Conservation (phyloP, 176 grass and related monocot species). For the Bolboschoenus planiculmis region DNA sequence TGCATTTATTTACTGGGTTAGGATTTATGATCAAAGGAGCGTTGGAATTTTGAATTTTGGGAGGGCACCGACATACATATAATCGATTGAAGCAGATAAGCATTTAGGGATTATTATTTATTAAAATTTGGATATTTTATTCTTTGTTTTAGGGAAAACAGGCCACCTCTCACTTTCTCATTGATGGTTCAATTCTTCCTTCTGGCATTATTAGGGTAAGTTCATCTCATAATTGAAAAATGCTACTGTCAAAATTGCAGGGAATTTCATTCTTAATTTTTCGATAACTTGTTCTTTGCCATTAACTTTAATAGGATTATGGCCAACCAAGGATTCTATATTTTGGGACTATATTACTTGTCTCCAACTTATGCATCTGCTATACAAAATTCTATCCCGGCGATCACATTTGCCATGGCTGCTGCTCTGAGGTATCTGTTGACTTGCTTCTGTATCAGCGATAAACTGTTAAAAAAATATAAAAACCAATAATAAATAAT, state of each 20-base stretch:
- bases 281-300: neutral
- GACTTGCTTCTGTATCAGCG: neutral
- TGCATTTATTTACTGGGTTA: neutral
- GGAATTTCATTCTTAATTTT: neutral
- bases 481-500: neutral
- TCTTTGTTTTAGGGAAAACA: slow-evolving; percentile 36
- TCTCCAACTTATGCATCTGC: slow-evolving; percentile 83
- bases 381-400: slow-evolving; percentile 55
- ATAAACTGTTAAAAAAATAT: neutral
- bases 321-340: slow-evolving; percentile 61
- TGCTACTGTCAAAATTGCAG: neutral
- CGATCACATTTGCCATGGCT: slow-evolving; percentile 52
- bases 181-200: slow-evolving; percentile 58
- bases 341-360: slow-evolving; percentile 47
- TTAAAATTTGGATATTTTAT: neutral
- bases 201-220: slow-evolving; percentile 57
- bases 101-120: neutral
- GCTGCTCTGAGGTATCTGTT: slow-evolving; percentile 39
- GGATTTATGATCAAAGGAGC: neutral
- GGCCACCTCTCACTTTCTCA: slow-evolving; percentile 53
- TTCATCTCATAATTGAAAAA: neutral
- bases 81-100: neutral
- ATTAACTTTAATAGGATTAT: slow-evolving; percentile 38
- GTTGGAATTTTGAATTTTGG: neutral
- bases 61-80: neutral